A percentile compares a stretch with the other conserved stretches of the same genome.
Evolutionary conservation across 352 stramenopile species (phyloP).

Genomic region (Paralagenidium karlingii): DNA sequence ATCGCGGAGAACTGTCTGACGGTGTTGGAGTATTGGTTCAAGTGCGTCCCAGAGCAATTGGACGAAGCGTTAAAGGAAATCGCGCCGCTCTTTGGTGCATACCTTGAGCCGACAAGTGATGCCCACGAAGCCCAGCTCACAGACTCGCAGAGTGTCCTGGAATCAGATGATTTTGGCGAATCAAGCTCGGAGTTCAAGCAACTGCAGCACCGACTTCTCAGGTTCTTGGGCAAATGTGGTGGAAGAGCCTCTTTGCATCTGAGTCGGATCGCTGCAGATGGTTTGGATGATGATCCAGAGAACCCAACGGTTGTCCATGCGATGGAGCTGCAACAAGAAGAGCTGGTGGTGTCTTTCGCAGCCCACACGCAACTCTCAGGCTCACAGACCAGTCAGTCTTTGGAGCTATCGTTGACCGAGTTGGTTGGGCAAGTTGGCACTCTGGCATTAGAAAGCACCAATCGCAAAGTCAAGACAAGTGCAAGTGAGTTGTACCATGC

Average conservation of each 20-base stretch:
- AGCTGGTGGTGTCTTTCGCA: too few species aligned
- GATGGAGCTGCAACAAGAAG: too few species aligned
- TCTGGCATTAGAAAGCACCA: constrained; percentile 31
- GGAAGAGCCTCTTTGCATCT: constrained; percentile 31
- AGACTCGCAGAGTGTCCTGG: background rate
- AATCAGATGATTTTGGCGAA: constrained; percentile 7
- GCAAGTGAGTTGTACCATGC: constrained; percentile 61
- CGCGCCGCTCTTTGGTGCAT: constrained; percentile 30
- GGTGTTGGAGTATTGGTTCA: constrained; percentile 45
- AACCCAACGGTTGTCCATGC: too few species aligned
- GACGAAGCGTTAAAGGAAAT: constrained; percentile 19
- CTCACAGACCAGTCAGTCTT: too few species aligned
- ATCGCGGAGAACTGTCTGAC: constrained; percentile 39
- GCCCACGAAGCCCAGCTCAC: constrained; percentile 1
- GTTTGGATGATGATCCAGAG: too few species aligned
- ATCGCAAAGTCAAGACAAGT: constrained; percentile 42
- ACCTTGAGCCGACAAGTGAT: constrained; percentile 33
- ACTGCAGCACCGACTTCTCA: constrained; percentile 46
- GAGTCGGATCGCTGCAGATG: too few species aligned
- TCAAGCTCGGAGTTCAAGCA: constrained; percentile 17
- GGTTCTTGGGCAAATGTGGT: constrained; percentile 37
- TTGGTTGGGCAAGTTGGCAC: constrained; percentile 37
- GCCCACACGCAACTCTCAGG: too few species aligned
- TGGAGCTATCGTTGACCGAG: constrained; percentile 27
- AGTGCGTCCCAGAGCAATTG: constrained; percentile 10